A percentile compares a stretch with the other conserved stretches of the same genome.
Conservation (phyloP, 495 filamentous ascomycete genomes). For the Hypoxylon intermedium region DNA sequence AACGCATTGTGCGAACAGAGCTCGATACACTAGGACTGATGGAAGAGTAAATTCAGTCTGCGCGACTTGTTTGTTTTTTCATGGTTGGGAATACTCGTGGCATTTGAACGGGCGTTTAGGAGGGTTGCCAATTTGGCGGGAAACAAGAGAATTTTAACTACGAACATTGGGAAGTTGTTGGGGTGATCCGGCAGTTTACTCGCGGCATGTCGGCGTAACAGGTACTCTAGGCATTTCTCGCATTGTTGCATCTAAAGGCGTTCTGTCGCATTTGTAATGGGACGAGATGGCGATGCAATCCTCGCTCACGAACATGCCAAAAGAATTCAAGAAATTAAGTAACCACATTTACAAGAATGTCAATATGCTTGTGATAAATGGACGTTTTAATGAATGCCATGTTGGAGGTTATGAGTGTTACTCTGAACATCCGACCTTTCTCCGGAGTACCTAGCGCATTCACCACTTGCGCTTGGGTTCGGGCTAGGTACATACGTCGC, state of each 20-base stretch:
- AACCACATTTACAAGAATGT: too few relatives aligned
- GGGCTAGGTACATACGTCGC: too few relatives aligned
- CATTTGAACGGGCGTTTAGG: slow-evolving; percentile 28
- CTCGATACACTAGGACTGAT: slow-evolving; percentile 77
- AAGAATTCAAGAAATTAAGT: too few relatives aligned
- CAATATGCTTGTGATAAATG: too few relatives aligned
- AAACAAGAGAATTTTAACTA: not conserved
- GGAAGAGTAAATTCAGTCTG: slow-evolving; percentile 59
- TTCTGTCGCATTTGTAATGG: too few relatives aligned
- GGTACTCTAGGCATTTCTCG: slow-evolving; percentile 15
- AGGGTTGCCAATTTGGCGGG: slow-evolving; percentile 21
- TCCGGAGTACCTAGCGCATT: too few relatives aligned
- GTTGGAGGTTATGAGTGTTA: too few relatives aligned
- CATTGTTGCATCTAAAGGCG: slow-evolving; percentile 24
- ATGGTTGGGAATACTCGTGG: slow-evolving; percentile 11
- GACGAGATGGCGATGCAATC: too few relatives aligned
- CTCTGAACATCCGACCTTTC: too few relatives aligned
- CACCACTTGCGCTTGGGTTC: too few relatives aligned
- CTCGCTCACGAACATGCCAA: too few relatives aligned
- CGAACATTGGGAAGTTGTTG: slow-evolving; percentile 9
- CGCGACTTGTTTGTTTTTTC: not conserved
- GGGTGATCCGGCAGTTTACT: slow-evolving; percentile 14
- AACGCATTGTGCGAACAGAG: slow-evolving; percentile 78
- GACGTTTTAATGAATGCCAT: too few relatives aligned
- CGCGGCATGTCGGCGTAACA: slow-evolving; percentile 12